Evolutionary conservation across 2,329 filamentous ascomycete species (phyloP), one percentile per base, ranked within the genome.

Genomic region (Bertia moriformis): DNA sequence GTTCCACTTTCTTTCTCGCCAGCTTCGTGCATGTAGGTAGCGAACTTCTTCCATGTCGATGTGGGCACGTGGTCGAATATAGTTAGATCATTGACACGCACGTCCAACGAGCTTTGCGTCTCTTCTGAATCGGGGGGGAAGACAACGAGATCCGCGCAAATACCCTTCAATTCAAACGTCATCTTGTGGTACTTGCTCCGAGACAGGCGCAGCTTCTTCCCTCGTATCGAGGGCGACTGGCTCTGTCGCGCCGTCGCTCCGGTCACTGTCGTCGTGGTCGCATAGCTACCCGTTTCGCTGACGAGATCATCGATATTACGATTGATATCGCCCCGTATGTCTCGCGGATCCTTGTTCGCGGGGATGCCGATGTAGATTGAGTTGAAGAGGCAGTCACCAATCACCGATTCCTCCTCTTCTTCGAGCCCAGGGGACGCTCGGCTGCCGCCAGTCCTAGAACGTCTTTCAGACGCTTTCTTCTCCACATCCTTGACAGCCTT

Each of bases 41-140:
- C 79, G 60, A 98, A 98, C 55, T 95, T 98, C 57, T 84, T 93
- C 93, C 93, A 98, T 0, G 89, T 95, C 3, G 91, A 98, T 0
- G 86, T 89, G 2, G 87, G 86, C 2, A 98, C 73, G 52, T 95
- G 86, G 55, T 98, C 91, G 44, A 91, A 94, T 14, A 98, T 78
- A 48, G 94, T 88, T 12, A 98, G 66, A 42, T 91, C 81, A 29
- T 75, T 71, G 10, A 98, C 67, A 5, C 86, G 77, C 22, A 96
- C 64, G 55, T 95, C 85, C 27, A 96, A 65, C 15, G 87, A 93
- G 55, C 79, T 93, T 52, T 93, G 74, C 0, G 86, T 91, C 56
- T 95, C 87, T 1, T 78, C 83, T 14, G 73, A 75, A 3, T 68
- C 73, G 0, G 83, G 74, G 4, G 87, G 82, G 51, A 89, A 94